Evolutionary conservation across 805 yeast genomes (phyloP).

Genomic region (Myxozyma udenii): DNA sequence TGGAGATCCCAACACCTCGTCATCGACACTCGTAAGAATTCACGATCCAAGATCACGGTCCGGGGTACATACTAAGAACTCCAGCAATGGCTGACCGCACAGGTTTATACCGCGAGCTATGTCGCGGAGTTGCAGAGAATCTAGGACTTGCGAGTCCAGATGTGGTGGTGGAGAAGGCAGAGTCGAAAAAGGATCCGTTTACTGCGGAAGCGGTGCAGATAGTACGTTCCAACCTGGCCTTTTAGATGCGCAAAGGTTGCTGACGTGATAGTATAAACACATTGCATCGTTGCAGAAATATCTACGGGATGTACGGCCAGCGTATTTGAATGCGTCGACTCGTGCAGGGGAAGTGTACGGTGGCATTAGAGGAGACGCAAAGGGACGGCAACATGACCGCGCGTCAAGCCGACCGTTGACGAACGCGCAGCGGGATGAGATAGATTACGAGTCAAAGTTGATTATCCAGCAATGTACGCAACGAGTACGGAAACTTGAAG

Average conservation of each 20-base stretch:
- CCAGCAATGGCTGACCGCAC: too few relatives aligned
- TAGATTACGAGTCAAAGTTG: constrained; percentile 41
- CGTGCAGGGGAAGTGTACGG: neutral
- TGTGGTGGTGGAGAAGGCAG: neutral
- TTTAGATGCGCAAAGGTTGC: neutral
- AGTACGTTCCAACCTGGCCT: constrained; percentile 2
- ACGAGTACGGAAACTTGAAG: constrained; percentile 35
- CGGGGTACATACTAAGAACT: too few relatives aligned
- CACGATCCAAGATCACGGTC: too few relatives aligned
- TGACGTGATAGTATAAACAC: constrained; percentile 20
- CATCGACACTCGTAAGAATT: too few relatives aligned
- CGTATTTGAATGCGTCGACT: constrained; percentile 22
- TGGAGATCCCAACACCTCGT: too few relatives aligned
- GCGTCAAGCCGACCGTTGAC: constrained; percentile 28
- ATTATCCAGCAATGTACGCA: constrained; percentile 38
- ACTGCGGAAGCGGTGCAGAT: constrained; percentile 17
- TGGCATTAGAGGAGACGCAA: neutral
- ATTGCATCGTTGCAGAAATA: constrained; percentile 9
- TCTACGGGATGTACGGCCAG: constrained; percentile 13
- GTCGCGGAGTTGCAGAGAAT: constrained; percentile 15
- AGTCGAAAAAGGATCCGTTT: constrained; percentile 7
- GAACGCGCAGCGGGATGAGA: constrained; percentile 41
- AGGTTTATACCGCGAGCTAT: too few relatives aligned
- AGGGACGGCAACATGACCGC: neutral
- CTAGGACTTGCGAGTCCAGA: neutral